Conservation (phyloP, 306 rosid genomes). For the Quercus rubra region DNA sequence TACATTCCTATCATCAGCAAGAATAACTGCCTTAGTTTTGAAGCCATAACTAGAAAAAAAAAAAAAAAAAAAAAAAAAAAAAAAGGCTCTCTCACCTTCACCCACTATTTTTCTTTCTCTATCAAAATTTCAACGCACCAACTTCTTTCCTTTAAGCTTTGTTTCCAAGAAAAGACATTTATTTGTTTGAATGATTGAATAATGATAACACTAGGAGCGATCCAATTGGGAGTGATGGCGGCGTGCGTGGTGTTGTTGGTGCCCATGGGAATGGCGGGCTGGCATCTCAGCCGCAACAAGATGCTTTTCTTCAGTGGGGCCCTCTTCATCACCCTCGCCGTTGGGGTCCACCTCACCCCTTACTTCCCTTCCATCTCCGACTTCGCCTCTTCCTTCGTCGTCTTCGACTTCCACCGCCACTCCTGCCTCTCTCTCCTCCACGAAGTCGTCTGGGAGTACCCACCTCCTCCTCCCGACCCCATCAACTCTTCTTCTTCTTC, state of each 20-base stretch:
- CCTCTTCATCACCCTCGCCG: constrained; percentile 87
- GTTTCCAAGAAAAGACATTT: too few species aligned
- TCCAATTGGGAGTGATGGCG: constrained; percentile 71
- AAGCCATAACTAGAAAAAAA: too few species aligned
- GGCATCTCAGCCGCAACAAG: constrained; percentile 93
- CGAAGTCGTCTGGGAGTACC: constrained; percentile 54
- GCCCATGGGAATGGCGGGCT: constrained; percentile 98
- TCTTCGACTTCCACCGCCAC: constrained; percentile 54
- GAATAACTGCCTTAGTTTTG: too few species aligned
- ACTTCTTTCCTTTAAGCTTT: too few species aligned
- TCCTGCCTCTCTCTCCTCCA: constrained; percentile 72
- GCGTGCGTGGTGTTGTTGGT: constrained; percentile 86
- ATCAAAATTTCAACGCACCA: too few species aligned
- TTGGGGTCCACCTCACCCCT: constrained; percentile 89
- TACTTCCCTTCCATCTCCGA: constrained; percentile 78
- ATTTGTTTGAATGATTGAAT: too few species aligned
- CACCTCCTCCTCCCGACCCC: constrained; percentile 34
- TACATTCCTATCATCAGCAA: too few species aligned
- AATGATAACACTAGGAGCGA: constrained; percentile 63
- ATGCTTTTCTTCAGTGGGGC: constrained; percentile 91
- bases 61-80: too few species aligned
- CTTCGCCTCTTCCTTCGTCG: constrained; percentile 54
- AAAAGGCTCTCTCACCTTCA: too few species aligned
- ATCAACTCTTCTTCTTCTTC: constrained; percentile 28
- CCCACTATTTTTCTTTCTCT: too few species aligned